Conservation (phyloP, 768 basidiomycete genomes). For the Trametes coccinea region DNA sequence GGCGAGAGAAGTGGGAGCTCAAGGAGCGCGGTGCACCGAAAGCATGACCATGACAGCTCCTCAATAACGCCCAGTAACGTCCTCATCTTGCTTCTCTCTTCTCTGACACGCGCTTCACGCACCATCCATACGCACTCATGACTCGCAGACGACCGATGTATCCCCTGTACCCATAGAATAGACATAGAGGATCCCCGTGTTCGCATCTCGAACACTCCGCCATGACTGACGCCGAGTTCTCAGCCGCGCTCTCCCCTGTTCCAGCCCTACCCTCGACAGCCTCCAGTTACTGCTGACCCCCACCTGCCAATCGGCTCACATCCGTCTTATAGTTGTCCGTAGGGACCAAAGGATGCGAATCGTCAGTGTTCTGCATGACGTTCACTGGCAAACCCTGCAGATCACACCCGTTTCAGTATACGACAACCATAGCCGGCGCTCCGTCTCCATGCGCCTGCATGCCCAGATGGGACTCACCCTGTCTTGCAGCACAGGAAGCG, state of each 20-base stretch:
- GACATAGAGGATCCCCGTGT: not conserved
- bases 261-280: too few relatives aligned
- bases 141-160: not conserved
- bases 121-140: not conserved
- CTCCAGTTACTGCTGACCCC: not conserved
- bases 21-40: conserved; percentile 35
- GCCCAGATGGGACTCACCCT: not conserved
- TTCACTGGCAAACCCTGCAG: conserved; percentile 2
- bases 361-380: conserved; percentile 11
- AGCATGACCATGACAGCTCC: conserved; percentile 4
- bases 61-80: not conserved
- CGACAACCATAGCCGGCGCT: too few relatives aligned
- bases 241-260: too few relatives aligned
- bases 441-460: too few relatives aligned
- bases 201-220: not conserved
- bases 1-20: conserved; percentile 55
- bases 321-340: conserved; percentile 3
- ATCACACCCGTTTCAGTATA: too few relatives aligned
- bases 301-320: not conserved
- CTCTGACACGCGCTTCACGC: not conserved
- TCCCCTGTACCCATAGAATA: not conserved
- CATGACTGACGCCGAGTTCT: not conserved
- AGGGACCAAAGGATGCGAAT: conserved; percentile 1
- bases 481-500: too few relatives aligned
- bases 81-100: not conserved